Conservation (phyloP, 805 yeast species). For the Spathaspora boniae region DNA sequence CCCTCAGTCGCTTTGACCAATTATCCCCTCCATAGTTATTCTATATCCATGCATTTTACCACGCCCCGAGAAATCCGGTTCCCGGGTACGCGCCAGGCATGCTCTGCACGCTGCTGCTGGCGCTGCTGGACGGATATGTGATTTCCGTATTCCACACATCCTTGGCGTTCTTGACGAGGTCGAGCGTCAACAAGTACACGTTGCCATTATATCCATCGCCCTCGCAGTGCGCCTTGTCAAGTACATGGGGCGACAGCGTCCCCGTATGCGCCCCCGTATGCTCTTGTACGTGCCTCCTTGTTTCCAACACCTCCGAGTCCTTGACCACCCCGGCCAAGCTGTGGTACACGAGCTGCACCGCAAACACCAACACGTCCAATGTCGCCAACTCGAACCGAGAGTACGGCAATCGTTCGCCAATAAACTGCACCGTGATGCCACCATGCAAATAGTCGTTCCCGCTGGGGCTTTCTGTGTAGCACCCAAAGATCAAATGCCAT, state of each 20-base stretch:
- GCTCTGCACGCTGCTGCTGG: slow-evolving; percentile 1
- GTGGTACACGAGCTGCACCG: slow-evolving; percentile 30
- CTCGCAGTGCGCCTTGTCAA: slow-evolving; percentile 14
- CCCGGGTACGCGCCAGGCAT: no score
- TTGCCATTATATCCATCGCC: slow-evolving; percentile 41
- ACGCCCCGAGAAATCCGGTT: no score
- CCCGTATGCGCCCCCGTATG: background rate
- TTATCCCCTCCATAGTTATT: no score
- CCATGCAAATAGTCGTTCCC: slow-evolving; percentile 27
- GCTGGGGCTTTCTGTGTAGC: slow-evolving; percentile 13
- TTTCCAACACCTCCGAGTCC: slow-evolving; percentile 26
- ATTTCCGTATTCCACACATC: slow-evolving; percentile 12
- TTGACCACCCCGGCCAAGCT: slow-evolving; percentile 30
- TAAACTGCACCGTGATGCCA: slow-evolving; percentile 32
- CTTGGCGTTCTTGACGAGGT: slow-evolving; percentile 17
- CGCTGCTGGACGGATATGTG: background rate
- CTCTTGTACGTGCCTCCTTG: slow-evolving; percentile 5
- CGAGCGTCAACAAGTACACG: slow-evolving; percentile 27
- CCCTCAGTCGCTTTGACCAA: no score
- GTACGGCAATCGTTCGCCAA: slow-evolving; percentile 35
- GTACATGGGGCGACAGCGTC: no score
- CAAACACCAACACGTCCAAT: slow-evolving; percentile 24
- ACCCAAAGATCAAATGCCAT: slow-evolving; percentile 28
- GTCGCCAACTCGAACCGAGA: slow-evolving; percentile 22
- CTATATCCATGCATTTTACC: no score